phyloP scores from a whole-genome alignment of 495 filamentous ascomycete species.

The Aspergillus nidulans region DNA sequence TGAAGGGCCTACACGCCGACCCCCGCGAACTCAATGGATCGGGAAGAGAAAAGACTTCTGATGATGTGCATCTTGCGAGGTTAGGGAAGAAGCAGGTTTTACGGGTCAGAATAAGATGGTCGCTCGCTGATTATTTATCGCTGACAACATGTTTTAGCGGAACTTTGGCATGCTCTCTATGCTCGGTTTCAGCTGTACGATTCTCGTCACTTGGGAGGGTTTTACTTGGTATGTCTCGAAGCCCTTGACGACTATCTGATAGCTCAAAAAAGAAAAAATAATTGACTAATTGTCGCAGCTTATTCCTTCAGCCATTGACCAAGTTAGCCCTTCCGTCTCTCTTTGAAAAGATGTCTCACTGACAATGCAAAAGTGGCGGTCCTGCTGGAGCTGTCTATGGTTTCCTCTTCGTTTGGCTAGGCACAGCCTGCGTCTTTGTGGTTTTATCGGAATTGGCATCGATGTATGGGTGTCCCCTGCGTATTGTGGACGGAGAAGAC shows the following conservation, averaged over 20 bases:
- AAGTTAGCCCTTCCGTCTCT: background rate
- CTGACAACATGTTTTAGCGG: constrained; percentile 27
- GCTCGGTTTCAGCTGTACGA: constrained; percentile 47
- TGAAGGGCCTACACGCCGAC: too few relatives aligned
- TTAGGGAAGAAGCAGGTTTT: constrained; percentile 51
- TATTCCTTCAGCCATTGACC: background rate
- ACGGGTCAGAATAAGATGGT: constrained; percentile 11
- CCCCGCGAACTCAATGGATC: background rate
- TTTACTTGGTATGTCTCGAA: constrained; percentile 28
- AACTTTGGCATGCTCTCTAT: constrained; percentile 48
- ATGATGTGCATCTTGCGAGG: constrained; percentile 39
- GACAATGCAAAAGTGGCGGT: constrained; percentile 47
- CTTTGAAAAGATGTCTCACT: background rate
- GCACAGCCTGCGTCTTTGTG: constrained; percentile 25
- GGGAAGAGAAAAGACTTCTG: constrained; percentile 13
- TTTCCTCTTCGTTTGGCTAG: constrained; percentile 46
- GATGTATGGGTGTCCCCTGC: constrained; percentile 22
- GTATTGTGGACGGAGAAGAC: background rate
- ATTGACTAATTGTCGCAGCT: background rate
- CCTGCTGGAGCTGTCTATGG: constrained; percentile 50
- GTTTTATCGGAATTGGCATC: constrained; percentile 40
- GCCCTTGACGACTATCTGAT: background rate
- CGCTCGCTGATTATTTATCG: background rate
- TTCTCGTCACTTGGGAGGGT: constrained; percentile 50
- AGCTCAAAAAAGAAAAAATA: background rate